These are phyloP conservation scores for Delphinella strobiligena DNA, from an alignment of 2,329 filamentous ascomycete genomes.

Conservation along the genomic window DNA sequence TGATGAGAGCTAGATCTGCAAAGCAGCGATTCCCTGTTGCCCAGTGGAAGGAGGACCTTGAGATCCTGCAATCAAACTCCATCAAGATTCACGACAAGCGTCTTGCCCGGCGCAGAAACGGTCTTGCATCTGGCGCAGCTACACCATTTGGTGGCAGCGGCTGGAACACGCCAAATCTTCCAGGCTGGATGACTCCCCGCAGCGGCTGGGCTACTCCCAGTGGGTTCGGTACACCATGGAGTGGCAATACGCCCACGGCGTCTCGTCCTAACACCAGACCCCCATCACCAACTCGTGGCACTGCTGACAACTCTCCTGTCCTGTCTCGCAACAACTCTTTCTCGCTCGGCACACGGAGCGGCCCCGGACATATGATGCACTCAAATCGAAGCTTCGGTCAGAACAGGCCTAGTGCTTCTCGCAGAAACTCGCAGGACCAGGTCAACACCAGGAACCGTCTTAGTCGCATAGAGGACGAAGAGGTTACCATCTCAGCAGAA, in stretches of 20 bases:
- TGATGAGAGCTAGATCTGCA: conserved; percentile 53
- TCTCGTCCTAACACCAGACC: conserved; percentile 19
- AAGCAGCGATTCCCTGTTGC: conserved; percentile 56
- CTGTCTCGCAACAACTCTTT: conserved; percentile 9
- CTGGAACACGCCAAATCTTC: conserved; percentile 20
- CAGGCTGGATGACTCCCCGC: conserved; percentile 26
- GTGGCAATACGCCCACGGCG: conserved; percentile 15
- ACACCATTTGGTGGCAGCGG: conserved; percentile 17
- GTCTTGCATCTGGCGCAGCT: conserved; percentile 17
- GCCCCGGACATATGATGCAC: conserved; percentile 22
- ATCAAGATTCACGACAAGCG: conserved; percentile 45
- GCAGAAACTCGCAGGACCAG: conserved; percentile 17
- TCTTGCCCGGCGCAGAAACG: conserved; percentile 18
- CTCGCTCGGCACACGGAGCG: conserved; percentile 28
- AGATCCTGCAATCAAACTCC: conserved; percentile 47
- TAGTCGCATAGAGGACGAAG: conserved; percentile 19
- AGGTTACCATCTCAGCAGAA: conserved; percentile 18
- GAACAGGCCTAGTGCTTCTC: conserved; percentile 10
- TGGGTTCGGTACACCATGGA: conserved; percentile 24
- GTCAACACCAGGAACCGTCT: conserved; percentile 11
- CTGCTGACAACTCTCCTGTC: conserved; percentile 7
- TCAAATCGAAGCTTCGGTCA: not conserved
- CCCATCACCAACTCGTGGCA: conserved; percentile 18
- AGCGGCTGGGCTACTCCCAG: conserved; percentile 32
- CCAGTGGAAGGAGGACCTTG: conserved; percentile 54